These are phyloP conservation scores for Pseudophaeomoniella oleicola DNA, from an alignment of 2,329 filamentous ascomycete genomes.

Conservation along the genomic window DNA sequence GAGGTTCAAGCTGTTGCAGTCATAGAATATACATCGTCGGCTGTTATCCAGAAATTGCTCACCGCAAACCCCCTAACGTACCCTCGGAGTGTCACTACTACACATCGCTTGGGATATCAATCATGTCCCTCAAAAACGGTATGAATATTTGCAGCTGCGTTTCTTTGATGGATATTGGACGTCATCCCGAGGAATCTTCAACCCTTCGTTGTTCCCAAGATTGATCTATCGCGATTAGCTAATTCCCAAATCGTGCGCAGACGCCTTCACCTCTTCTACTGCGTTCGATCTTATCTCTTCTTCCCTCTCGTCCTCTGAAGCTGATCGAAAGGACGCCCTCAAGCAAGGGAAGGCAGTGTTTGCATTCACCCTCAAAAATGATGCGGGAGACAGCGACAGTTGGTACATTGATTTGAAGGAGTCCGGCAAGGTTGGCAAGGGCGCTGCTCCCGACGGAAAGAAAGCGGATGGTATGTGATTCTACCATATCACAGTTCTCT, in stretches of 20 bases:
- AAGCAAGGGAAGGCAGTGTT: conserved; percentile 80
- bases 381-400: conserved; percentile 59
- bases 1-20: too few species aligned
- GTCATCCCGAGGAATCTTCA: too few species aligned
- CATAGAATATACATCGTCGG: too few species aligned
- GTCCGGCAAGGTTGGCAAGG: conserved; percentile 67
- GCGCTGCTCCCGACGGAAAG: conserved; percentile 48
- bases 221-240: too few species aligned
- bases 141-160: not conserved
- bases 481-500: too few species aligned
- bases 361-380: conserved; percentile 86
- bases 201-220: too few species aligned
- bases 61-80: too few species aligned
- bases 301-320: conserved; percentile 52
- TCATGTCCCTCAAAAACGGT: not conserved
- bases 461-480: conserved; percentile 63
- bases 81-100: too few species aligned
- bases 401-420: conserved; percentile 97
- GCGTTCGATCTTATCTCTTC: conserved; percentile 81
- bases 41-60: too few species aligned
- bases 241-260: too few species aligned
- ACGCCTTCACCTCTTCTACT: conserved; percentile 73
- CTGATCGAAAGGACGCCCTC: conserved; percentile 73
- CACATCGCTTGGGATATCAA: too few species aligned
- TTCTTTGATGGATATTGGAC: too few species aligned